Percentiles rank a stretch among this genome's conserved stretches.
phyloP scores from a whole-genome alignment of 106 monocot species.

The Ottelia alismoides region DNA sequence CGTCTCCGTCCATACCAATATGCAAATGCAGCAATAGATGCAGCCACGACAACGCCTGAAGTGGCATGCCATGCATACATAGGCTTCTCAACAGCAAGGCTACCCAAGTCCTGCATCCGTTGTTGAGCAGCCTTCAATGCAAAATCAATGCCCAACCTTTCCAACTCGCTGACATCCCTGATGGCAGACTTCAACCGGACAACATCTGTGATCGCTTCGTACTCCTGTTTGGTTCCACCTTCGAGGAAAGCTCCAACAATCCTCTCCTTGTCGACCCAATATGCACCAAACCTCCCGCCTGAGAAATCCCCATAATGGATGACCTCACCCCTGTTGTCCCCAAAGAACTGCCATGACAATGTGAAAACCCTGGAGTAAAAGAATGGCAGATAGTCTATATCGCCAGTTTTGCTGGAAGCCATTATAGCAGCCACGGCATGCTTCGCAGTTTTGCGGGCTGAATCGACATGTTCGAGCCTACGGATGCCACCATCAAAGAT shows the following conservation, averaged over 20 bases:
- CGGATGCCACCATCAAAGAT: conserved; percentile 62
- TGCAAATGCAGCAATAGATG: conserved; percentile 47
- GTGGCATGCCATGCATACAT: conserved; percentile 44
- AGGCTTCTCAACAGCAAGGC: conserved; percentile 24
- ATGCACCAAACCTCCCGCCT: conserved; percentile 58
- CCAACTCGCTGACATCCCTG: conserved; percentile 32
- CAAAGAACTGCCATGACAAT: conserved; percentile 95
- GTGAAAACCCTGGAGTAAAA: conserved; percentile 94
- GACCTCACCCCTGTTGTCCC: conserved; percentile 75
- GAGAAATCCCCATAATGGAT: conserved; percentile 70
- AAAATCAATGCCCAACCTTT: conserved; percentile 49
- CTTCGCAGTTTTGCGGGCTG: conserved; percentile 71
- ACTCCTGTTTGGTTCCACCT: conserved; percentile 70
- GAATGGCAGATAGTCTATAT: conserved; percentile 84
- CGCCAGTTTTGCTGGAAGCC: conserved; percentile 28
- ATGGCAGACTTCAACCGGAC: conserved; percentile 32
- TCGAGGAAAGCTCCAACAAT: conserved; percentile 80
- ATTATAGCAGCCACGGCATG: conserved; percentile 79
- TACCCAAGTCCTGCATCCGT: conserved; percentile 4
- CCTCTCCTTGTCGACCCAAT: conserved; percentile 55
- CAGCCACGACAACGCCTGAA: conserved; percentile 47
- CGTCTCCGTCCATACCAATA: conserved; percentile 78
- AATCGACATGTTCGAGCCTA: conserved; percentile 92
- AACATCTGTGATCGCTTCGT: conserved; percentile 59
- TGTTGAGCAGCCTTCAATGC: conserved; percentile 27